Conservation (phyloP, 306 rosid species). For the Datisca glomerata region DNA sequence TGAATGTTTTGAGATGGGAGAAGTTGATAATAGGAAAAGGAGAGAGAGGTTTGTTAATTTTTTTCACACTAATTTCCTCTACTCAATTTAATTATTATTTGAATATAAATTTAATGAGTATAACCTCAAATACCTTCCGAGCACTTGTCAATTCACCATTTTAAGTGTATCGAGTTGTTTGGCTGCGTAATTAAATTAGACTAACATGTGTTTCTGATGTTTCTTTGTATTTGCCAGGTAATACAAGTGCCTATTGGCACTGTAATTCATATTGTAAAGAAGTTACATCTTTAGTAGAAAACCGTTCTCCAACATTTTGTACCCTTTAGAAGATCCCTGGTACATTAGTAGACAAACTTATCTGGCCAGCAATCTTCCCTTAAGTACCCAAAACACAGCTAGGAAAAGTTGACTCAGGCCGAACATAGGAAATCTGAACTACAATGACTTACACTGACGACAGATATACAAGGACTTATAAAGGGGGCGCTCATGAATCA, state of each 20-base stretch:
- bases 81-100: too few species aligned
- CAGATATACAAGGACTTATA: slow-evolving; percentile 87
- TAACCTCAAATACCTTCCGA: too few species aligned
- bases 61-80: too few species aligned
- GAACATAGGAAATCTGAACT: slow-evolving; percentile 77
- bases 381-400: slow-evolving; percentile 14
- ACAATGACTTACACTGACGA: slow-evolving; percentile 70
- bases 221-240: slow-evolving; percentile 32
- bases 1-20: too few species aligned
- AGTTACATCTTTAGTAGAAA: slow-evolving; percentile 29
- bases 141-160: too few species aligned
- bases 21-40: too few species aligned
- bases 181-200: too few species aligned
- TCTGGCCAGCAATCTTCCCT: slow-evolving; percentile 11
- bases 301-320: slow-evolving; percentile 28
- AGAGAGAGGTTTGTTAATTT: too few species aligned
- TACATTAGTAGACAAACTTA: slow-evolving; percentile 33
- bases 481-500: slow-evolving; percentile 84
- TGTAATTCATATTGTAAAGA: slow-evolving; percentile 68
- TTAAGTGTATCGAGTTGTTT: too few species aligned
- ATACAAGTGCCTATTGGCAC: slow-evolving; percentile 75
- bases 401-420: slow-evolving; percentile 38
- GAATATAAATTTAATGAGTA: too few species aligned
- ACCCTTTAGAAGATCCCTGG: slow-evolving; percentile 93
- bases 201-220: too few species aligned